These are phyloP conservation scores for Babesia bigemina DNA, from an alignment of 169 alveolate species.

Conservation along the genomic window DNA sequence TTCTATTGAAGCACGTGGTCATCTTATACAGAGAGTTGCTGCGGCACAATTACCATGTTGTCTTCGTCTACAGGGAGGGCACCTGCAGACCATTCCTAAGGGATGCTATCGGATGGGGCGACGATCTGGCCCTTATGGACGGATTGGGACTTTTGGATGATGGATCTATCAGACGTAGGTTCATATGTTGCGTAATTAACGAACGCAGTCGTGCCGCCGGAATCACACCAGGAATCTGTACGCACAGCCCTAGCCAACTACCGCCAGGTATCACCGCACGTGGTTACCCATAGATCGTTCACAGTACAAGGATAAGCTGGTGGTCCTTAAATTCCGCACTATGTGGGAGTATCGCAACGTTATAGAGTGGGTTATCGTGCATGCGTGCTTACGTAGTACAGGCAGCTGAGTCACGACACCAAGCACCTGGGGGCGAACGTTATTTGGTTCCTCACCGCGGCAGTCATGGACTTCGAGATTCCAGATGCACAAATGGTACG, in stretches of 20 bases:
- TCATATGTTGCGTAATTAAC: not conserved
- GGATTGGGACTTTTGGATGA: not conserved
- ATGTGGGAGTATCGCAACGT: slow-evolving; percentile 11
- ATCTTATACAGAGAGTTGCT: slow-evolving; percentile 24
- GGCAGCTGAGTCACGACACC: not conserved
- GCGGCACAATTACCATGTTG: slow-evolving; percentile 10
- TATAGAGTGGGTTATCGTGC: slow-evolving; percentile 12
- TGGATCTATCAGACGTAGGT: slow-evolving; percentile 18
- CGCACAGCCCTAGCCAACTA: slow-evolving; percentile 7
- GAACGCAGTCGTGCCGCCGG: slow-evolving; percentile 16
- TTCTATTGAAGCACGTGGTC: not conserved
- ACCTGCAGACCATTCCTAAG: slow-evolving; percentile 29
- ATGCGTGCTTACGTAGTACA: not conserved
- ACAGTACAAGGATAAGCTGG: slow-evolving; percentile 38
- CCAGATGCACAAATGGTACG: slow-evolving; percentile 29
- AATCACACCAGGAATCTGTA: not conserved
- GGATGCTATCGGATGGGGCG: not conserved
- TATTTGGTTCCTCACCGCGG: slow-evolving; percentile 37
- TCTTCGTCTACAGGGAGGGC: slow-evolving; percentile 18
- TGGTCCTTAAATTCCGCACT: not conserved
- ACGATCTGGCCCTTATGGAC: slow-evolving; percentile 6
- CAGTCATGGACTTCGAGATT: slow-evolving; percentile 34
- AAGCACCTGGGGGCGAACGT: not conserved
- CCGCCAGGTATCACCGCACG: not conserved
- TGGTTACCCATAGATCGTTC: not conserved